These are phyloP conservation scores for Trametes coccinea DNA, from an alignment of 768 basidiomycete genomes.

Conservation along the genomic window DNA sequence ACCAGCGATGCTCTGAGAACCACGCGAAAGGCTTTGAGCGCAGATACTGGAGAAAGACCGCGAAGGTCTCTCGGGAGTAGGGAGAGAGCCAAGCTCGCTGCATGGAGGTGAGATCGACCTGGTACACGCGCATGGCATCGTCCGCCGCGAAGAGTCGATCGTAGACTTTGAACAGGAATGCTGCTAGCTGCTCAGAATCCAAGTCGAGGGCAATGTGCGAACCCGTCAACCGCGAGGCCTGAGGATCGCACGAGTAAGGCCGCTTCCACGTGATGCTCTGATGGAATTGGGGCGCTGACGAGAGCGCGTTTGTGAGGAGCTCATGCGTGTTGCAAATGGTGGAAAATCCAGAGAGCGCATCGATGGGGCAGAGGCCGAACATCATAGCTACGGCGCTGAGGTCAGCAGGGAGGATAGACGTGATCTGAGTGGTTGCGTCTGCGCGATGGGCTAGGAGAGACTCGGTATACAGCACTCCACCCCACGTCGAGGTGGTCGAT, in stretches of 20 bases:
- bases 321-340: conserved; percentile 42
- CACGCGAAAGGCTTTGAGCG: conserved; percentile 30
- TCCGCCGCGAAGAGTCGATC: not conserved
- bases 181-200: not conserved
- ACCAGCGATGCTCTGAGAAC: not conserved
- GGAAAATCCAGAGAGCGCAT: conserved; percentile 40
- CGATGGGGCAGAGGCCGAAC: conserved; percentile 41
- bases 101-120: not conserved
- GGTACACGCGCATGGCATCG: not conserved
- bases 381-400: conserved; percentile 40
- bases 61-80: conserved; percentile 52
- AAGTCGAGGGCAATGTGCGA: not conserved
- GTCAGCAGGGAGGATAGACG: conserved; percentile 35
- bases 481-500: conserved; percentile 16
- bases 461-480: conserved; percentile 42
- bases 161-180: not conserved
- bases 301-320: conserved; percentile 15
- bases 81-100: conserved; percentile 32
- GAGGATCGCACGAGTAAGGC: not conserved
- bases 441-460: conserved; percentile 35
- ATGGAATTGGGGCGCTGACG: conserved; percentile 30
- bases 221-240: conserved; percentile 12
- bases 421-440: conserved; percentile 32
- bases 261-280: conserved; percentile 39
- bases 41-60: conserved; percentile 38